Evolutionary conservation across 805 yeast species (phyloP), one percentile per base, ranked within the genome.

Genomic region (Saccharomycopsis selenospora): DNA sequence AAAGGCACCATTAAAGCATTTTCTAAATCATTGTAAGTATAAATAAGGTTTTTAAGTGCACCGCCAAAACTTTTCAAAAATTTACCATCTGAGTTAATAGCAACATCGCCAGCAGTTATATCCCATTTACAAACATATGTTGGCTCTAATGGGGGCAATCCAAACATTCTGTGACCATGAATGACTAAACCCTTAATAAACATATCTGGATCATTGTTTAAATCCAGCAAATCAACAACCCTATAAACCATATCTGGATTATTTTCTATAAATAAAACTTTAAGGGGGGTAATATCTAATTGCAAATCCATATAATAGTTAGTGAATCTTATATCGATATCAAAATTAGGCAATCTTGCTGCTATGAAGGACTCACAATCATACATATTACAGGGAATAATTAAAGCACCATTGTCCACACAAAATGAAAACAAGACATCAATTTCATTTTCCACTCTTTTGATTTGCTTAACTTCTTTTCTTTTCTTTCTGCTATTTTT

Each of bases 271-370:
- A 59, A 56, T 26, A 56, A 54, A 0, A 76, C 77, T 3, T 59
- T 61, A 2, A 80, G 61, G 0, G 90, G 87, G 10, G 84, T 71
- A 36, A 81, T 69, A 55, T 85, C 79, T 1, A 83, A 84, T 58
- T 88, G 91, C 52, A 91, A 61, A 59, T 91, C 96, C 96, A 93
- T 90, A 60, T 91, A 93, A 63, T 85, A 93, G 57, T 88, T 85
- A 14, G 91, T 83, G 64, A 88, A 84, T 48, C 98, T 69, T n/a
- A 87, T 69, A 60, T 89, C 97, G 24, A 86, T 75, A 53, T 80
- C 87, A 40, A 90, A 67, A 17, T 73, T 69, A 20, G 81, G 80
- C 56, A 88, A 80, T 36, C 72, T 71, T 1, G 90, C 60, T 0
- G 83, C 78, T 20, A 85, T 57, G 58, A 80, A 82, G 0, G 83